Conservation (phyloP, 2,329 filamentous ascomycete species). For the Sclerotiophoma versabilis region DNA sequence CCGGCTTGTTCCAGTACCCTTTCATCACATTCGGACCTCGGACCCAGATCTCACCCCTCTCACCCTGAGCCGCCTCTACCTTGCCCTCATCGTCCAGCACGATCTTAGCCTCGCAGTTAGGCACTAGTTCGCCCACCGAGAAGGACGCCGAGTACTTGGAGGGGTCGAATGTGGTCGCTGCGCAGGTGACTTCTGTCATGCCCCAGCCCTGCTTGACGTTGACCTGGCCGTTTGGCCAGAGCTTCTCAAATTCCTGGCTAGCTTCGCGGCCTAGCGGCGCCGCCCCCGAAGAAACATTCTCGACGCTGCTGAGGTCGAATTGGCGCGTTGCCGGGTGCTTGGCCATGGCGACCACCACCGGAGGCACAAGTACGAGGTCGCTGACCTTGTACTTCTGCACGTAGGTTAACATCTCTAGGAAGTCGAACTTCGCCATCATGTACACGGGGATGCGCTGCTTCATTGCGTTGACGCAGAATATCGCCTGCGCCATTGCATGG, state of each 20-base stretch:
- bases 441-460: slow-evolving; percentile 71
- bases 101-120: slow-evolving; percentile 74
- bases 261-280: slow-evolving; percentile 64
- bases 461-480: slow-evolving; percentile 68
- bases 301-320: slow-evolving; percentile 73
- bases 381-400: slow-evolving; percentile 74
- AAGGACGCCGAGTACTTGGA: slow-evolving; percentile 52
- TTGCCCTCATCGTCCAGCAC: slow-evolving; percentile 64
- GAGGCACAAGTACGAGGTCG: slow-evolving; percentile 72
- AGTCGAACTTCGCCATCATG: slow-evolving; percentile 80
- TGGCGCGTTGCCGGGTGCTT: slow-evolving; percentile 72
- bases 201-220: slow-evolving; percentile 79
- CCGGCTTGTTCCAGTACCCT: slow-evolving; percentile 76
- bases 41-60: slow-evolving; percentile 76
- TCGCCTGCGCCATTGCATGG: slow-evolving; percentile 67
- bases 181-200: slow-evolving; percentile 84
- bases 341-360: slow-evolving; percentile 74
- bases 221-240: slow-evolving; percentile 59
- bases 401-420: slow-evolving; percentile 72
- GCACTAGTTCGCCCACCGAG: slow-evolving; percentile 70
- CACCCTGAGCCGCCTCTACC: slow-evolving; percentile 55
- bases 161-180: slow-evolving; percentile 70
- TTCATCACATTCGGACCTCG: slow-evolving; percentile 75
- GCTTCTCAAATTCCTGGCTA: slow-evolving; percentile 61
- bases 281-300: slow-evolving; percentile 68